Percentiles rank a stretch among this genome's conserved stretches.
Conservation (phyloP, 78 protist species). For the Cavenderia fasciculata region DNA sequence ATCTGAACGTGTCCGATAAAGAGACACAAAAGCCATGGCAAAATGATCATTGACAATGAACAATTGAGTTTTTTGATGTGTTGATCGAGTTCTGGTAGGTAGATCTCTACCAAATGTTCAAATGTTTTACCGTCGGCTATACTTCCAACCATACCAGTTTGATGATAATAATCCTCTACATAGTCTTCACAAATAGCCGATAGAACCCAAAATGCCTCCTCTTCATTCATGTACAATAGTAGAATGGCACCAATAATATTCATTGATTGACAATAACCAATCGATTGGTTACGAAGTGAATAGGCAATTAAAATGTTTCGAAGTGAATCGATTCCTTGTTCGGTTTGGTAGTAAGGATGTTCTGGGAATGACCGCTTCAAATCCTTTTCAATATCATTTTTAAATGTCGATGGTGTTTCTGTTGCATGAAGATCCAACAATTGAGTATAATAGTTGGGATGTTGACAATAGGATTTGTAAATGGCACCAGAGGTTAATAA, state of each 20-base stretch:
- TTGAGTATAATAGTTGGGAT: slow-evolving; percentile 12
- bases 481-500: slow-evolving; percentile 43
- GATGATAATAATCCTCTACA: slow-evolving; percentile 66
- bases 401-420: slow-evolving; percentile 11
- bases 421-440: slow-evolving; percentile 8
- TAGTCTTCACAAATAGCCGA: slow-evolving; percentile 54
- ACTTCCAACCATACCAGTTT: slow-evolving; percentile 74
- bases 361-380: slow-evolving; percentile 78
- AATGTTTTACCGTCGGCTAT: slow-evolving; percentile 79
- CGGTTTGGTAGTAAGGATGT: slow-evolving; percentile 83
- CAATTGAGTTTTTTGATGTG: slow-evolving; percentile 40
- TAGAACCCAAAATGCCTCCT: slow-evolving; percentile 76
- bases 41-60: slow-evolving; percentile 27
- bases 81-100: slow-evolving; percentile 9
- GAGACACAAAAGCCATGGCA: slow-evolving; percentile 79
- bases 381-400: slow-evolving; percentile 55
- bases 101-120: slow-evolving; percentile 8
- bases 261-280: slow-evolving; percentile 85
- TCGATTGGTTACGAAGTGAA: slow-evolving; percentile 67
- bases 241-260: slow-evolving; percentile 69
- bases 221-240: slow-evolving; percentile 45
- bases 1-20: slow-evolving; percentile 51
- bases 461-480: slow-evolving; percentile 42
- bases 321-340: slow-evolving; percentile 69
- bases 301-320: slow-evolving; percentile 73